Evolutionary conservation across 208 protist species (phyloP).

Genomic region (Balamuthia mandrillaris): DNA sequence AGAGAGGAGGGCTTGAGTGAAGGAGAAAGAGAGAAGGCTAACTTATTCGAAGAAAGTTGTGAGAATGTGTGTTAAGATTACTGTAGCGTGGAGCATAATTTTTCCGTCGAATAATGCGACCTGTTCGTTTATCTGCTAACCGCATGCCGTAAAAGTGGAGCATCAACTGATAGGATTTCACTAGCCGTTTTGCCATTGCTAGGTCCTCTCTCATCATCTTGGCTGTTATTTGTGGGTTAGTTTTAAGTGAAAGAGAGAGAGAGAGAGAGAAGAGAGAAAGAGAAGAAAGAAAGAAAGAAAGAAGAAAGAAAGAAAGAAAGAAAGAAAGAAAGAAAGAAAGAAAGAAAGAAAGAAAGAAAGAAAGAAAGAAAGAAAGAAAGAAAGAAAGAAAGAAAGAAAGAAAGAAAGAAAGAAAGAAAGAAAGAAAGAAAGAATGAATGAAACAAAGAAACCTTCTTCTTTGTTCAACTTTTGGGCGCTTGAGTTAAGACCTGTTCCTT

Average conservation of each 20-base stretch:
- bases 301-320: too few relatives aligned
- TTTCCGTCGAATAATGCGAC: neutral
- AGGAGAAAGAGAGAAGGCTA: neutral
- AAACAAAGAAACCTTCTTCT: neutral
- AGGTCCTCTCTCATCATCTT: conserved; percentile 16
- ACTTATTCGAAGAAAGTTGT: conserved; percentile 21
- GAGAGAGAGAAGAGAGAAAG: too few relatives aligned
- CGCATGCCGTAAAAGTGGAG: conserved; percentile 9
- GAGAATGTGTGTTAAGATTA: neutral
- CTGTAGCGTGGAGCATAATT: neutral
- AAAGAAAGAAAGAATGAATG: neutral
- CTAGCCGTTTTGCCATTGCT: neutral
- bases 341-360: neutral
- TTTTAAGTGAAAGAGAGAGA: too few relatives aligned
- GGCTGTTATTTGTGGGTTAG: neutral
- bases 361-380: neutral
- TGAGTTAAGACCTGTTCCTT: neutral
- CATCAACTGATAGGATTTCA: conserved; percentile 22
- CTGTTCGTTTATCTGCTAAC: neutral
- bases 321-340: too few relatives aligned
- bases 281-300: too few relatives aligned
- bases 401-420: neutral
- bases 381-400: neutral
- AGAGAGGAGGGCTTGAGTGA: neutral
- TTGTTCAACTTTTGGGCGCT: neutral